These are phyloP conservation scores for Penicillium verrucosum DNA, from an alignment of 2,329 filamentous ascomycete genomes.

Conservation along the genomic window DNA sequence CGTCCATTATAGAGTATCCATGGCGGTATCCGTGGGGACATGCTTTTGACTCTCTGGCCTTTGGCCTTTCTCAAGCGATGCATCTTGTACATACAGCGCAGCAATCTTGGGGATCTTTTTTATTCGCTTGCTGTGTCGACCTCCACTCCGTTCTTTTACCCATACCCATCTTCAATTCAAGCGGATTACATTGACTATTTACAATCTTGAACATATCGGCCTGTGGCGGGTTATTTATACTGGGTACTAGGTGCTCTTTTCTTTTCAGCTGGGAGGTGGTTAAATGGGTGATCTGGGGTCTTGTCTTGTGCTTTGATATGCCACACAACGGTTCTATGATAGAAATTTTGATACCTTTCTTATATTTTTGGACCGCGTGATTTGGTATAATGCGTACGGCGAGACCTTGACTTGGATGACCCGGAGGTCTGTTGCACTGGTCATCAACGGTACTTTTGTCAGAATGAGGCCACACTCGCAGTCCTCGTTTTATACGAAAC, in stretches of 20 bases:
- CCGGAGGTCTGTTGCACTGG: neutral
- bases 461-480: neutral
- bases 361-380: neutral
- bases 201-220: neutral
- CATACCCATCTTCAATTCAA: slow-evolving; percentile 11
- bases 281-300: neutral
- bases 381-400: neutral
- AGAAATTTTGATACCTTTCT: neutral
- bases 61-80: slow-evolving; percentile 6
- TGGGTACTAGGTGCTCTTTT: neutral
- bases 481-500: neutral
- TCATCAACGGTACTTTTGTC: neutral
- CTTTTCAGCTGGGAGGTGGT: neutral
- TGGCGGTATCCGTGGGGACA: neutral
- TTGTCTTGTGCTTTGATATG: neutral
- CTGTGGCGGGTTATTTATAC: neutral
- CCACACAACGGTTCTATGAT: neutral
- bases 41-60: neutral
- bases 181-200: neutral
- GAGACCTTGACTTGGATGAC: neutral
- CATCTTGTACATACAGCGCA: slow-evolving; percentile 18
- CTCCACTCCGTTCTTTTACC: neutral
- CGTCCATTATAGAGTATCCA: neutral
- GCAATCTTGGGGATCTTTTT: neutral
- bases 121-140: neutral